Evolutionary conservation across 2,329 filamentous ascomycete genomes (phyloP), one percentile per base, ranked within the genome.

Genomic region (Phialocephala subalpina): DNA sequence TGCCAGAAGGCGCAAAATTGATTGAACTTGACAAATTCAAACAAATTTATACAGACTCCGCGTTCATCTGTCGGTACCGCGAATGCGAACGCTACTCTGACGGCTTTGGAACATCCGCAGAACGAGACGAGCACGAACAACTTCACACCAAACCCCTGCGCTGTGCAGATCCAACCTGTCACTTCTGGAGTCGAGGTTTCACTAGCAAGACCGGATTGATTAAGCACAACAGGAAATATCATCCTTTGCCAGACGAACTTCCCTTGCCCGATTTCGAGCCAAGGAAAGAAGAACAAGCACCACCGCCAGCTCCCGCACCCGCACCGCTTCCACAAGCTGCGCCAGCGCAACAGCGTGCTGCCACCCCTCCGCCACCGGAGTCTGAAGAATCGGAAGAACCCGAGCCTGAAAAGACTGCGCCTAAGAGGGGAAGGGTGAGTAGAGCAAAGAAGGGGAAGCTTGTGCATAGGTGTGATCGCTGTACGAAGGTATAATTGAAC

Each of bases 21-120:
- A 14, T 49, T 20, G 58, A 61, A 12, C 38, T 68, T 3, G 22
- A 58, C 5, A 57, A 55, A 38, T 68, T 68, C 55, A 61, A 58
- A 38, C 18, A 58, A 20, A 62, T 65, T 25, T 66, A 66, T 25
- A 7, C 52, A 2, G 57, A 62, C 20, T 60, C 67, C 18, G 63
- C 67, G 4, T 68, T 68, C 42, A 60, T 64, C 8, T 68, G 67
- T 60, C 60, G 64, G 8, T 64, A 64, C 42, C 61, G 58, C n/a
- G 47, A 66, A 22, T 68, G 67, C 33, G 49, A 61, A 8, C 60
- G 63, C 22, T 61, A 55, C 27, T 59, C 55, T 12, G 58, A 64
- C 40, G 67, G 67, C 9, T 68, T 68, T 38, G 42, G 33, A n/a
- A 52, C 60, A 3, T 27, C 52, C 2, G 35, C 22, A 16, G 58